Evolutionary conservation across 23 red algal genomes (phyloP).

Genomic region (Chondrus crispus): DNA sequence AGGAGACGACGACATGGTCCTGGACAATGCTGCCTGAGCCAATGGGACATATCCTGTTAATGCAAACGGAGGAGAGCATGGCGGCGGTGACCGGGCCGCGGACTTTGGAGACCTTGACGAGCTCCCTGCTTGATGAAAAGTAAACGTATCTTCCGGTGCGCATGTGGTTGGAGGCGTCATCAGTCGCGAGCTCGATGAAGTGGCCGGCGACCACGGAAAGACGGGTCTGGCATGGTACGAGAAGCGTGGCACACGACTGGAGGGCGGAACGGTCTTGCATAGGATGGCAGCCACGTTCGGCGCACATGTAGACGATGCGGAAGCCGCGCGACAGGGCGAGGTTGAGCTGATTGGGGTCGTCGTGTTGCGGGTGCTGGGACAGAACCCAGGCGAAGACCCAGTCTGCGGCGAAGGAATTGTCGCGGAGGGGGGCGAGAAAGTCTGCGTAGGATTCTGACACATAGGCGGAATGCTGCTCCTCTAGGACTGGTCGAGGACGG

Average conservation of each 20-base stretch:
- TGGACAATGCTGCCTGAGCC: constrained; percentile 9
- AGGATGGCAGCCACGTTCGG: background rate
- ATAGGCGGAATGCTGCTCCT: no score
- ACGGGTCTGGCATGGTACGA: constrained; percentile 23
- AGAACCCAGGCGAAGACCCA: constrained; percentile 37
- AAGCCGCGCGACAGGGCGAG: constrained; percentile 32
- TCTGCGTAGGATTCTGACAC: constrained; percentile 23
- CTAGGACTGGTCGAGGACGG: no score
- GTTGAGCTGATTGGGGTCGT: background rate
- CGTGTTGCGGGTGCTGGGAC: background rate
- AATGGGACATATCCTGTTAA: background rate
- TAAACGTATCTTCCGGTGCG: constrained; percentile 29
- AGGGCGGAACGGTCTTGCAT: constrained; percentile 14
- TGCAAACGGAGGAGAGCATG: background rate
- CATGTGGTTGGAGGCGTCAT: background rate
- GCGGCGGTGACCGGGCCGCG: constrained; percentile 6
- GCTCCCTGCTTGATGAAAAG: background rate
- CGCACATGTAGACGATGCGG: constrained; percentile 34
- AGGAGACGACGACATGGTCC: constrained; percentile 36
- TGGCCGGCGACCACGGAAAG: constrained; percentile 13
- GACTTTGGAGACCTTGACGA: constrained; percentile 21
- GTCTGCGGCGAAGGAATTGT: constrained; percentile 8
- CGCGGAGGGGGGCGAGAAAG: constrained; percentile 34
- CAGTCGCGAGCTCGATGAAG: constrained; percentile 13
- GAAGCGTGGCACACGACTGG: constrained; percentile 26